Conservation (phyloP, 306 rosid species). For the Notholithocarpus densiflorus region DNA sequence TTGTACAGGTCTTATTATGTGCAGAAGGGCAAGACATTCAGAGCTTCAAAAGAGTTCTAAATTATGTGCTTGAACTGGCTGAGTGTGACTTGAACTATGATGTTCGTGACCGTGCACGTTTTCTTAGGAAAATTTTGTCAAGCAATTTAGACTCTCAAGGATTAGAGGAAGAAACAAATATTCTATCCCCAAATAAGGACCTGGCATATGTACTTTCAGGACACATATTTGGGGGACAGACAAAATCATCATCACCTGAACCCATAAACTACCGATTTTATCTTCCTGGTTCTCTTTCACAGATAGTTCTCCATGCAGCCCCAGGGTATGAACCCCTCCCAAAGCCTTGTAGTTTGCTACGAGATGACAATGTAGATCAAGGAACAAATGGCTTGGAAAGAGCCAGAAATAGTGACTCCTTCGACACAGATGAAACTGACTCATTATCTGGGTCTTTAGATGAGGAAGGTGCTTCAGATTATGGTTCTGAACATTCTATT, state of each 20-base stretch:
- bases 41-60: slow-evolving; percentile 46
- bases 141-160: slow-evolving; percentile 47
- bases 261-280: slow-evolving; percentile 65
- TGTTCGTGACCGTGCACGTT: slow-evolving; percentile 81
- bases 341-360: slow-evolving; percentile 71
- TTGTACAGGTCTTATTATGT: slow-evolving; percentile 56
- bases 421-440: slow-evolving; percentile 51
- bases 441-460: slow-evolving; percentile 61
- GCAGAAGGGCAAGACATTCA: slow-evolving; percentile 50
- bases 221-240: slow-evolving; percentile 51
- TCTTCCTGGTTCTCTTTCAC: slow-evolving; percentile 97
- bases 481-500: slow-evolving; percentile 58
- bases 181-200: slow-evolving; percentile 35
- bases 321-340: slow-evolving; percentile 99
- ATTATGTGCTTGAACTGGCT: slow-evolving; percentile 79
- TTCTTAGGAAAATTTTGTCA: slow-evolving; percentile 56
- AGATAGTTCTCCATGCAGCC: slow-evolving; percentile 95
- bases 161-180: slow-evolving; percentile 33
- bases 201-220: slow-evolving; percentile 51
- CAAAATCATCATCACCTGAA: slow-evolving; percentile 46
- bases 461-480: slow-evolving; percentile 69
- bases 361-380: slow-evolving; percentile 18
- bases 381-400: slow-evolving; percentile 24
- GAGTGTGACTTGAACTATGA: slow-evolving; percentile 74
- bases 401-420: slow-evolving; percentile 33